Evolutionary conservation across 2,329 filamentous ascomycete species (phyloP).

Genomic region (Paraphaeosphaeria minitans): DNA sequence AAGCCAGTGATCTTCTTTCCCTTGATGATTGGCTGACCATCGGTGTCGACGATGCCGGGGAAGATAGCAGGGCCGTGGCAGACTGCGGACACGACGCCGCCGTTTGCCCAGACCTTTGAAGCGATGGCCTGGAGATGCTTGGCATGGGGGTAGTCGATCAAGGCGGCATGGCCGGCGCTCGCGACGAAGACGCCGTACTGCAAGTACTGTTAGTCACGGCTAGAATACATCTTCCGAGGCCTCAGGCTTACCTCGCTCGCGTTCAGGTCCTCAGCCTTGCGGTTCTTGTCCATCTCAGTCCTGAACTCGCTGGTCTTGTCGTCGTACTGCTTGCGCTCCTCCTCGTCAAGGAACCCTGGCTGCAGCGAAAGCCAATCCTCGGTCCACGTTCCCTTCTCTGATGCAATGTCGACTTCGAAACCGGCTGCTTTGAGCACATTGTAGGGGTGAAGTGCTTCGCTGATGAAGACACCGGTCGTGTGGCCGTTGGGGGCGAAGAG

Average conservation of each 20-base stretch:
- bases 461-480: constrained; percentile 54
- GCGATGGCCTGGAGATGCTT: constrained; percentile 50
- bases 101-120: constrained; percentile 43
- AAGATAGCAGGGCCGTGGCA: constrained; percentile 50
- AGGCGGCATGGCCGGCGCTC: constrained; percentile 52
- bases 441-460: constrained; percentile 56
- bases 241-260: not conserved
- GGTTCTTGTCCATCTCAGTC: constrained; percentile 50
- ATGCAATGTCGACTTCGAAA: constrained; percentile 55
- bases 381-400: constrained; percentile 52
- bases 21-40: constrained; percentile 39
- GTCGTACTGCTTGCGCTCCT: constrained; percentile 46
- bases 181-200: constrained; percentile 51
- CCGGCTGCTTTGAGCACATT: constrained; percentile 52
- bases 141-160: constrained; percentile 55
- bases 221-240: too few relatives aligned
- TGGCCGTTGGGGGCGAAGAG: constrained; percentile 33
- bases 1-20: constrained; percentile 49
- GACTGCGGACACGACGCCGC: constrained; percentile 52
- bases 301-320: constrained; percentile 52
- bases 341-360: constrained; percentile 49
- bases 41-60: constrained; percentile 39
- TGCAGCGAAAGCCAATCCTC: constrained; percentile 54
- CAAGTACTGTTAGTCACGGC: not conserved
- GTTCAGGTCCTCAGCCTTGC: constrained; percentile 9